Base-by-base conservation (phyloP, 2,329 filamentous ascomycete species). In the Pestalotiopsis sp. region DNA sequence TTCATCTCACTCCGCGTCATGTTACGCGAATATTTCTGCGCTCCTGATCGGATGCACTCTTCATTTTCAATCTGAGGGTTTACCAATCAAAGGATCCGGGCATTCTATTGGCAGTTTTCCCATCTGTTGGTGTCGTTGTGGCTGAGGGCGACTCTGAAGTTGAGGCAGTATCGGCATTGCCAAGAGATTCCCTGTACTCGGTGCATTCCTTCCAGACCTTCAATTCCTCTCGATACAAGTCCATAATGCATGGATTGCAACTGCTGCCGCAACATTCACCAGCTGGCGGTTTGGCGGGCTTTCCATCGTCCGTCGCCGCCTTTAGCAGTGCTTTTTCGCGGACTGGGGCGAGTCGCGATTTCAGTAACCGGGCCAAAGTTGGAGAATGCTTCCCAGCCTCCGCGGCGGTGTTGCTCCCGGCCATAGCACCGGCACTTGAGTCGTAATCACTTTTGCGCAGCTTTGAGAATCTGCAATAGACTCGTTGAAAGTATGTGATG, bases 191-290 rank as follows among this genome's bases (percentile, higher is more conserved):
- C 64, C 64, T 45, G 49, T 65, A 65, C 4, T 57, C 64, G 49
- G 31, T 49, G n/a, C 64, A 65, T 25, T 65, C 64, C 52, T 65
- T 65, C 64, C 64, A 65, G 23, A 65, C 49, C 27, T 65, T 65
- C 64, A 65, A 20, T 39, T 65, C 64, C 27, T 65, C 64, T 14
- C 64, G 64, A 65, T 65, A 65, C 6, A 58, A 45, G 20, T 65
- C 64, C 64, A 65, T 65, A n/a, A 65, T 25, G 64, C 64, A 65
- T 36, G 64, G 64, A 27, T 65, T 65, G 64, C 64, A 65, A 65
- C 64, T 65, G 64, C 64, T 65, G 3, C 64, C 64, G n/a, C 64
- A 65, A 38, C 64, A 65, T 9, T 65, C 64, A 38, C 64, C 64
- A 11, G 64, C 64, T 57, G 64, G 41, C 39, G 64, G 64, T 57